Base-by-base conservation (phyloP, 148 eudicot species). In the Rhododendron henanense region DNA sequence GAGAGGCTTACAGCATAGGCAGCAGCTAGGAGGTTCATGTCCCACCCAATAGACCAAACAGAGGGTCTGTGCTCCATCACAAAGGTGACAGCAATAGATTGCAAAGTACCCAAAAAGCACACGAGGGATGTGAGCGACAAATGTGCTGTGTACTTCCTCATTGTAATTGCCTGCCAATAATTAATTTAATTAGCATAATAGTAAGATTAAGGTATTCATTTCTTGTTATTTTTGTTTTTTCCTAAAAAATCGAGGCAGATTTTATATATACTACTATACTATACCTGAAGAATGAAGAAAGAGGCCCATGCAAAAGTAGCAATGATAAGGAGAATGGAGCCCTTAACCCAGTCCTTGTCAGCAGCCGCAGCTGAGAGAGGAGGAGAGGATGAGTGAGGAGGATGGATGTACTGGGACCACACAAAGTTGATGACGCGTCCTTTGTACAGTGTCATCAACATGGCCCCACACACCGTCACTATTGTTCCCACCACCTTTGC, bases 371-470 rank as follows among this genome's bases (percentile, higher is more conserved):
- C 61, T 28, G 75, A 28, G 33, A 10, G 37, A 3, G 75, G 37
- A 28, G 37, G 25, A 67, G 92, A 47, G n/a, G 48, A 75, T 6
- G 79, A 18, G 19, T 71, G 83, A 51, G 31, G 74, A 45, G 93
- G 87, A 50, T 89, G 91, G 11, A 81, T 47, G 86, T 90, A 88
- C 50, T 86, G 53, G 41, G 98, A 88, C 98, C 95, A 94, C 0
- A 91, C 16, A 84, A 95, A 45, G 73, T 92, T 88, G 33, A 97
- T 83, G 28, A 93, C 91, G 33, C 89, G 92, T 21, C 99, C 98
- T 81, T 93, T 96, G 93, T 94, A 95, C 69, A 97, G 81, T 39
- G 98, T 97, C 99, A 97, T 97, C 83, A 97, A 87, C 99, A 97
- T 97, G 18, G 98, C 99, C 81, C 99, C 99, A 31, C 87, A 95